Percentiles rank a stretch among this genome's conserved stretches.
Conservation (phyloP, 2,329 filamentous ascomycete genomes). For the Macroventuria anomochaeta region DNA sequence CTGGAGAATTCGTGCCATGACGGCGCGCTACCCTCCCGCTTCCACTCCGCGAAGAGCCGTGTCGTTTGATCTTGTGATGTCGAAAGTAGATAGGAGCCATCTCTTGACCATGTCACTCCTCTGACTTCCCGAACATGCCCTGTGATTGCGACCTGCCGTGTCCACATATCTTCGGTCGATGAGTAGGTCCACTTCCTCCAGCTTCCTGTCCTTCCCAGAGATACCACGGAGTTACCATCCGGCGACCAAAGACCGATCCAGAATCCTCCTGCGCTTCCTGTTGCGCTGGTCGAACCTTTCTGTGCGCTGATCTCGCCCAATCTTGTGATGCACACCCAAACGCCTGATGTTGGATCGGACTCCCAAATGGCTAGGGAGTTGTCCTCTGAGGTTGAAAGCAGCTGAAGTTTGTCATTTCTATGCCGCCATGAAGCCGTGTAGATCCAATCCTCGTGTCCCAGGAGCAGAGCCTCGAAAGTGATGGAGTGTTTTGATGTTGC, state of each 20-base stretch:
- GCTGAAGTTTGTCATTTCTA: conserved; percentile 64
- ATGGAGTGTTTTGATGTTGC: conserved; percentile 71
- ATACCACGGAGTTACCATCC: conserved; percentile 74
- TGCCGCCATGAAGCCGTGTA: conserved; percentile 82
- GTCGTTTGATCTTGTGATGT: conserved; percentile 94
- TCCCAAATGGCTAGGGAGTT: conserved; percentile 96
- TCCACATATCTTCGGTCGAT: conserved; percentile 70
- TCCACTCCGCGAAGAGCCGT: conserved; percentile 83
- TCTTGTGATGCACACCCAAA: conserved; percentile 86
- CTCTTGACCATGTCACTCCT: conserved; percentile 81
- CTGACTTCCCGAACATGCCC: conserved; percentile 85
- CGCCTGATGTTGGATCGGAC: conserved; percentile 79
- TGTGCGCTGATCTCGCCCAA: conserved; percentile 93
- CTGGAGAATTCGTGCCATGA: conserved; percentile 97
- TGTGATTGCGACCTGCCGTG: conserved; percentile 75
- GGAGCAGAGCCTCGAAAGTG: conserved; percentile 89
- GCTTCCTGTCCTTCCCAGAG: conserved; percentile 87
- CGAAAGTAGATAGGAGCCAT: conserved; percentile 83
- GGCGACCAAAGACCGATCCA: conserved; percentile 96
- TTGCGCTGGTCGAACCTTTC: conserved; percentile 95
- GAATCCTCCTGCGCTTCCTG: conserved; percentile 93
- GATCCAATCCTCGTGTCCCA: conserved; percentile 98
- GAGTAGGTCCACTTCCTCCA: conserved; percentile 86
- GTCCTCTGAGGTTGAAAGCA: conserved; percentile 91
- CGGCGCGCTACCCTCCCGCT: conserved; percentile 44